phyloP scores from a whole-genome alignment of 1,139 yeast genomes.

The Sugiyamaella pinicola region DNA sequence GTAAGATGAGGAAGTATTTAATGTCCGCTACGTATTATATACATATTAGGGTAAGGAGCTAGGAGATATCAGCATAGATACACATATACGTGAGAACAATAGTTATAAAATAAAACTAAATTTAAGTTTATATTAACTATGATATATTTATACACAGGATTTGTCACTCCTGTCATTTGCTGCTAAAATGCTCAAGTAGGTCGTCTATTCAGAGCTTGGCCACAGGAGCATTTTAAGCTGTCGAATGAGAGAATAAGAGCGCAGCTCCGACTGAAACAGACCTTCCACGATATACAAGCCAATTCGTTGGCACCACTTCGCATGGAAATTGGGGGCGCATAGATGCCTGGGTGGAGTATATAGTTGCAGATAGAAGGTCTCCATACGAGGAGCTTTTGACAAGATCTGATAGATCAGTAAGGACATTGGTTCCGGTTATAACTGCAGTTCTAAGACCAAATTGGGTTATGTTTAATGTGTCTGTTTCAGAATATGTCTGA shows the following conservation, averaged over 20 bases:
- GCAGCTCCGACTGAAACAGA: slow-evolving; percentile 3
- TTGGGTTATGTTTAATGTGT: background rate
- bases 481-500: slow-evolving; percentile 9
- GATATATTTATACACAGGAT: background rate
- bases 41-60: background rate
- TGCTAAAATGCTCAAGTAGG: background rate
- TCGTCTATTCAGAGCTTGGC: background rate
- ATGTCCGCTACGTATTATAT: no score
- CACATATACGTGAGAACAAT: no score
- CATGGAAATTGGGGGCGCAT: background rate
- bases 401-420: background rate
- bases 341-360: slow-evolving; percentile 7
- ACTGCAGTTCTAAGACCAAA: slow-evolving; percentile 13
- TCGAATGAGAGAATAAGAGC: slow-evolving; percentile 4
- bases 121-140: no score
- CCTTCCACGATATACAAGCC: slow-evolving; percentile 13
- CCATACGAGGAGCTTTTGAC: slow-evolving; percentile 7
- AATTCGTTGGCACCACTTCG: slow-evolving; percentile 9
- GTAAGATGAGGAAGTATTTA: no score
- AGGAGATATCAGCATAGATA: background rate
- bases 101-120: no score
- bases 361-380: slow-evolving; percentile 9
- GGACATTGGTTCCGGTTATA: background rate
- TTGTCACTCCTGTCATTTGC: background rate
- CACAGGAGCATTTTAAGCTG: background rate